These are phyloP conservation scores for Phellopilus nigrolimitatus DNA, from an alignment of 1,284 basidiomycete species.

Conservation along the genomic window DNA sequence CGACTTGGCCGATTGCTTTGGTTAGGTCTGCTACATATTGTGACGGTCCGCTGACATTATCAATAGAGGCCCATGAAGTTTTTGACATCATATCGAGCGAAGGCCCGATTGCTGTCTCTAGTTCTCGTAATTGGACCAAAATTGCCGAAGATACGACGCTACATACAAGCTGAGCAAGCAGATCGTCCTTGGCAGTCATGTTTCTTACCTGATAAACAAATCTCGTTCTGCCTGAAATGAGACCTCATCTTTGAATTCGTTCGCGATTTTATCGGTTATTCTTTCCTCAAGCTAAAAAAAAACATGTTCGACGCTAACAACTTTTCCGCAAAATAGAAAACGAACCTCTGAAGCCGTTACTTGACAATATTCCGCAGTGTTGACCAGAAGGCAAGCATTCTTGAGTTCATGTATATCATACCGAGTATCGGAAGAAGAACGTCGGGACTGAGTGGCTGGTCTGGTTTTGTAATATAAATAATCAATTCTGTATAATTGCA, in stretches of 20 bases:
- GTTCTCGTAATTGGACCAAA: conserved; percentile 70
- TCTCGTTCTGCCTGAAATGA: conserved; percentile 85
- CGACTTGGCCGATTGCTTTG: conserved; percentile 56
- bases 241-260: conserved; percentile 72
- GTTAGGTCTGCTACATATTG: conserved; percentile 75
- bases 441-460: conserved; percentile 43
- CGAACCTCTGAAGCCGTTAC: conserved; percentile 81
- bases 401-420: conserved; percentile 70
- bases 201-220: conserved; percentile 72
- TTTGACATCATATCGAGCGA: conserved; percentile 72
- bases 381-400: conserved; percentile 83
- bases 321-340: conserved; percentile 5
- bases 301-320: background rate
- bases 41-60: conserved; percentile 83
- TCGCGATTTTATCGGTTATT: conserved; percentile 76
- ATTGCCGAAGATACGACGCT: conserved; percentile 84
- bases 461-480: conserved; percentile 25
- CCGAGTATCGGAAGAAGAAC: conserved; percentile 77
- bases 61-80: conserved; percentile 71
- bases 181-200: background rate
- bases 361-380: conserved; percentile 98
- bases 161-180: conserved; percentile 15
- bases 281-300: conserved; percentile 80
- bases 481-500: background rate
- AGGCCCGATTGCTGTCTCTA: conserved; percentile 76